Evolutionary conservation across 306 rosid species (phyloP).

Genomic region (Ceratonia siliqua): DNA sequence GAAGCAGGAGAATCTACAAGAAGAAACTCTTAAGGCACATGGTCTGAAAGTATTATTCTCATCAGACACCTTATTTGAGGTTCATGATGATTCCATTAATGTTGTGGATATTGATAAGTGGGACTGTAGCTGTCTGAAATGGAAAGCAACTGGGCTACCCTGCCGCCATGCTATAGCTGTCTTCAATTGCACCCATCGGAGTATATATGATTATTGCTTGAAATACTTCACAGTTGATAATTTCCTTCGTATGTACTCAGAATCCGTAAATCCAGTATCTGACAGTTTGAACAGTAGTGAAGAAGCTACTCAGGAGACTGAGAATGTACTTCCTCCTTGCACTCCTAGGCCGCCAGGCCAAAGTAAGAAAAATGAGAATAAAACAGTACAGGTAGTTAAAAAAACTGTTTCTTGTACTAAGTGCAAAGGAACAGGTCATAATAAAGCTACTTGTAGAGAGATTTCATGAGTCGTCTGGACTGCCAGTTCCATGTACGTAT

Average conservation of each 20-base stretch:
- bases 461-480: conserved; percentile 10
- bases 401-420: conserved; percentile 47
- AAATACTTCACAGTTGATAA: conserved; percentile 39
- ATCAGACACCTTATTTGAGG: conserved; percentile 59
- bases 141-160: conserved; percentile 55
- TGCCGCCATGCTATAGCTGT: conserved; percentile 57
- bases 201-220: conserved; percentile 42
- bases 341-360: conserved; percentile 35
- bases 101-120: conserved; percentile 50
- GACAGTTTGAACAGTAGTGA: conserved; percentile 20
- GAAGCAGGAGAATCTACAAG: conserved; percentile 45
- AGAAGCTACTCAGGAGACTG: conserved; percentile 1
- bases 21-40: conserved; percentile 33
- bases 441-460: conserved; percentile 57
- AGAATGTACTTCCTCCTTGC: conserved; percentile 53
- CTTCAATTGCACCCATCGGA: conserved; percentile 41
- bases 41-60: conserved; percentile 52
- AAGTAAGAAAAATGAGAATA: conserved; percentile 36
- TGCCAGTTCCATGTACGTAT: not conserved
- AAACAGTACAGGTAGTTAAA: conserved; percentile 10
- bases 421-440: conserved; percentile 56
- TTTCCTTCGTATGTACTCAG: conserved; percentile 38
- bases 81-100: conserved; percentile 49
- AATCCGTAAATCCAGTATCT: conserved; percentile 38
- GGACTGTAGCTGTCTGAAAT: conserved; percentile 50